Percentiles rank a stretch among this genome's conserved stretches.
Evolutionary conservation across 257 asterid species (phyloP).

Genomic region (Solanum sparsipilum): DNA sequence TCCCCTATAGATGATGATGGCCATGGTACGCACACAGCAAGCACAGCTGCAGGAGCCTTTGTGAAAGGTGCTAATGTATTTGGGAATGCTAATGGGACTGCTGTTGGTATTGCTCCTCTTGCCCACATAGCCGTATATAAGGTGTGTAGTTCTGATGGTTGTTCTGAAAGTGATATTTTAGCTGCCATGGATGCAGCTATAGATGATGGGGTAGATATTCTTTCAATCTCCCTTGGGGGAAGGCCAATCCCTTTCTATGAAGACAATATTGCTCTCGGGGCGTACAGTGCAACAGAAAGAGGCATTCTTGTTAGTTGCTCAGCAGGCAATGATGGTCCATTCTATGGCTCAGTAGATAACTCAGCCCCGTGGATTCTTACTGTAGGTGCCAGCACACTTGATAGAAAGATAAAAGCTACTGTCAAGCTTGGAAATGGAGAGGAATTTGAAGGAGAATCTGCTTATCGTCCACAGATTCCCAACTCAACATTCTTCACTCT

Average conservation of each 20-base stretch:
- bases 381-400: slow-evolving; percentile 39
- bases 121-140: slow-evolving; percentile 51
- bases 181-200: slow-evolving; percentile 44
- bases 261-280: slow-evolving; percentile 17
- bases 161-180: slow-evolving; percentile 16
- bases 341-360: not conserved
- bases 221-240: slow-evolving; percentile 27
- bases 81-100: slow-evolving; percentile 39
- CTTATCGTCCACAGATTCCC: slow-evolving; percentile 17
- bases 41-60: slow-evolving; percentile 51
- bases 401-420: slow-evolving; percentile 21
- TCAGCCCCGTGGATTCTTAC: slow-evolving; percentile 44
- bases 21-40: slow-evolving; percentile 44
- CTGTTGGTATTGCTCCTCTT: slow-evolving; percentile 42
- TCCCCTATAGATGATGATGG: slow-evolving; percentile 19
- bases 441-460: slow-evolving; percentile 20
- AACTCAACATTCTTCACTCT: slow-evolving; percentile 9
- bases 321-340: slow-evolving; percentile 25
- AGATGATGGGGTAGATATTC: slow-evolving; percentile 25
- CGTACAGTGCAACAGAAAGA: slow-evolving; percentile 28
- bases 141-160: slow-evolving; percentile 5
- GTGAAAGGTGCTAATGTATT: slow-evolving; percentile 32
- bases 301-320: slow-evolving; percentile 42
- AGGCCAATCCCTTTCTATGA: not conserved
- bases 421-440: slow-evolving; percentile 18